Evolutionary conservation across 306 rosid genomes (phyloP).

Genomic region (Rosa multiflora): DNA sequence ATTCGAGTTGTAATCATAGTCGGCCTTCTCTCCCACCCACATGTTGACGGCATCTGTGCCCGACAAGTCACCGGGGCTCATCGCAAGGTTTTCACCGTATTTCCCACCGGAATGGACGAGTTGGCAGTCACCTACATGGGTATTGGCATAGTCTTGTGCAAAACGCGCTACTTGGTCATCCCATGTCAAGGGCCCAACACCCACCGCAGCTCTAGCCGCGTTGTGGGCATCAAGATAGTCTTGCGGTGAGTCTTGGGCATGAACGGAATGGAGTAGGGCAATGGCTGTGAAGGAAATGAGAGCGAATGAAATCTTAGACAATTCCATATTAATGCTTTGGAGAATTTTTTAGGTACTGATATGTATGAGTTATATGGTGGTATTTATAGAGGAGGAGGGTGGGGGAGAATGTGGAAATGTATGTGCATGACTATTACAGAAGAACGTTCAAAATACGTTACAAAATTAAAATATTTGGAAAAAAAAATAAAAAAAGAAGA

Average conservation of each 20-base stretch:
- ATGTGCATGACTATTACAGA: neutral
- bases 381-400: neutral
- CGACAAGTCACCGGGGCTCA: conserved; percentile 24
- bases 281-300: neutral
- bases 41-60: conserved; percentile 27
- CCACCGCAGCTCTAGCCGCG: conserved; percentile 30
- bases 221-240: conserved; percentile 44
- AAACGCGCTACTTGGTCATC: conserved; percentile 13
- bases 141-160: conserved; percentile 27
- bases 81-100: conserved; percentile 47
- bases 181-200: conserved; percentile 33
- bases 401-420: neutral
- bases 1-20: conserved; percentile 21
- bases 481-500: too few species aligned
- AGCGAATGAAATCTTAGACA: neutral
- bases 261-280: conserved; percentile 5
- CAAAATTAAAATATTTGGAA: neutral
- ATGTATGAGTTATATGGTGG: too few species aligned
- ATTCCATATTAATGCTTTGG: neutral
- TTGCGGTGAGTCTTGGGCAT: conserved; percentile 23
- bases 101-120: neutral
- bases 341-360: neutral
- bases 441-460: neutral
- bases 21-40: conserved; percentile 27
- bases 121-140: neutral